Base-by-base conservation (phyloP, 108 stramenopile species). In the Conticribra guillardii region DNA sequence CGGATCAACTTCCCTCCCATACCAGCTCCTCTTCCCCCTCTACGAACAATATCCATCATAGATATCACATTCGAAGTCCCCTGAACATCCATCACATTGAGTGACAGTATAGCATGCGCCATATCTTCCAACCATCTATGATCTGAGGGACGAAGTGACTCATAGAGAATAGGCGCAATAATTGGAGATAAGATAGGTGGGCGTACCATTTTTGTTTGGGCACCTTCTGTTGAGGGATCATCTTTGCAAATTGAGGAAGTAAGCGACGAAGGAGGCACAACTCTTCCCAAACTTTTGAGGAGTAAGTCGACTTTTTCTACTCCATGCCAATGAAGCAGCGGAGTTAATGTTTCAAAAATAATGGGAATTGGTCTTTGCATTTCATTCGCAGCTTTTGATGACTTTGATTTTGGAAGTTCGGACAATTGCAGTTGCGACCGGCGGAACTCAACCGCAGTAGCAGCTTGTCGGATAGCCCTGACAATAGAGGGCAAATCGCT, bases 141-240 rank as follows among this genome's bases (percentile, higher is more conserved):
- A 44, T 77, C 76, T 0, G 76, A 77, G 21, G 64, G 63, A 24
- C 68, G 49, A 0, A 77, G 22, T 31, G 76, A 77, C 50, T 77
- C 76, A 32, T 77, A 69, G 19, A 77, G 62, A n/a, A 69, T 34
- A 2, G 68, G 68, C 17, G 51, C 68, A 69, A 77, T 52, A 11
- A 77, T 64, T 24, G 76, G 76, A 28, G 76, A 77, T 58, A 69
- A 30, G 17, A 63, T 29, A 29, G 61, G 67, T 50, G 55, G 28
- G 3, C 28, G 21, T 4, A 51, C 50, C 4, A 15, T 9, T 21
- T 51, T 9, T 22, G 50, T 9, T 44, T 8, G 8, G 5, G 4
- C 19, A 51, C 50, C 16, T 51, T 51, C 50, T 21, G 50, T 11
- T 41, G 11, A 11, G 37, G 11, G 48, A 32, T 34, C 21, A 11